phyloP scores from a whole-genome alignment of 2,329 filamentous ascomycete species.

The Elsinoe fawcettii region DNA sequence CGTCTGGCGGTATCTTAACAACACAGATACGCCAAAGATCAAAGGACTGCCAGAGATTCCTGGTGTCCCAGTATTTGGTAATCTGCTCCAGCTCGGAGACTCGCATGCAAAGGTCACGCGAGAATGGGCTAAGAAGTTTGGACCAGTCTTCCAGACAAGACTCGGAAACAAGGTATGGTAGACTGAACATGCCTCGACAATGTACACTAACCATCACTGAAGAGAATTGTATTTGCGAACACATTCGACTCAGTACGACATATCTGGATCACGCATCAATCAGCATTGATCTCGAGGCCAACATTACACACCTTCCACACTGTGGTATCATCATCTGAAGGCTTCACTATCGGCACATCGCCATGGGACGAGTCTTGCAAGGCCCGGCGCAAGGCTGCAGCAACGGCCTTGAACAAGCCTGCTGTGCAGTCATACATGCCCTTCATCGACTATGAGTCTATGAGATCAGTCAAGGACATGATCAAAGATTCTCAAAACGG shows the following conservation, averaged over 20 bases:
- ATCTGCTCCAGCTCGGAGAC: slow-evolving; percentile 39
- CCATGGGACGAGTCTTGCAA: slow-evolving; percentile 81
- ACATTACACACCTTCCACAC: slow-evolving; percentile 75
- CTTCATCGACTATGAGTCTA: slow-evolving; percentile 70
- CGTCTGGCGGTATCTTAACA: slow-evolving; percentile 35
- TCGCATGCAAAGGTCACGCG: slow-evolving; percentile 41
- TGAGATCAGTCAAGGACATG: slow-evolving; percentile 63
- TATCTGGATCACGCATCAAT: slow-evolving; percentile 73
- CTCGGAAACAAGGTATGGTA: slow-evolving; percentile 56
- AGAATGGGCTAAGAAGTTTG: slow-evolving; percentile 42
- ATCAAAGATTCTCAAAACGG: slow-evolving; percentile 57
- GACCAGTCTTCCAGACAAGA: slow-evolving; percentile 43
- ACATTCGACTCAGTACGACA: slow-evolving; percentile 65
- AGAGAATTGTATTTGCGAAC: slow-evolving; percentile 71
- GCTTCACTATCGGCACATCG: slow-evolving; percentile 75
- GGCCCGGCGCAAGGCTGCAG: slow-evolving; percentile 65
- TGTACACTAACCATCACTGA: neutral
- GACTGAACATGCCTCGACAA: neutral
- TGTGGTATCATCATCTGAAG: slow-evolving; percentile 67
- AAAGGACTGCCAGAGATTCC: slow-evolving; percentile 42
- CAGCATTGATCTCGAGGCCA: slow-evolving; percentile 67
- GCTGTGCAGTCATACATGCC: slow-evolving; percentile 74
- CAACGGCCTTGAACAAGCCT: slow-evolving; percentile 68
- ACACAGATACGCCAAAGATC: slow-evolving; percentile 42
- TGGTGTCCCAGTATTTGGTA: slow-evolving; percentile 41